Conservation (phyloP, 164 flowering plant species). For the Macadamia tetraphylla region DNA sequence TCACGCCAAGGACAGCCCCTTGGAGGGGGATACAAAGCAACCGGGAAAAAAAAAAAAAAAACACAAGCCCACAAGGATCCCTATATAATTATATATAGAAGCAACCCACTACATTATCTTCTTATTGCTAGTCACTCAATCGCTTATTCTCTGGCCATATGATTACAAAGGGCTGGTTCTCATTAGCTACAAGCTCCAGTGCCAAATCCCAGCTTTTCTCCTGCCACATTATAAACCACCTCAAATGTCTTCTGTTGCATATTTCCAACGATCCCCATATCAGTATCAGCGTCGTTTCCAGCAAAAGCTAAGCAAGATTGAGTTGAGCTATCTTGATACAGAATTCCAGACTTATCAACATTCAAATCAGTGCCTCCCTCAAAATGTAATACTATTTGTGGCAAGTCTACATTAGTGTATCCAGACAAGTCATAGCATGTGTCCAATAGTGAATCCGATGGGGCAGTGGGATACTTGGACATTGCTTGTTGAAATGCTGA, state of each 20-base stretch:
- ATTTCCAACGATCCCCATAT: constrained; percentile 33
- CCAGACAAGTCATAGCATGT: constrained; percentile 15
- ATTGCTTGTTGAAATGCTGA: constrained; percentile 19
- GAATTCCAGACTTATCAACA: neutral
- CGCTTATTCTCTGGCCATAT: no score
- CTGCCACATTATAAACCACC: no score
- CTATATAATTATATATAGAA: no score
- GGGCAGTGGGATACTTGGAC: constrained; percentile 17
- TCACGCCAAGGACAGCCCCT: no score
- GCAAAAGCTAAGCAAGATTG: constrained; percentile 43
- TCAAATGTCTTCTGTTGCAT: constrained; percentile 29
- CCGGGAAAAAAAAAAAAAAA: no score
- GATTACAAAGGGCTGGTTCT: no score
- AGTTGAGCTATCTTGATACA: neutral
- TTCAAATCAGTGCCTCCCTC: constrained; percentile 12
- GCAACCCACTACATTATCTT: no score
- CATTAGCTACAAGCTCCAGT: constrained; percentile 16
- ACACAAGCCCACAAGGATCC: no score
- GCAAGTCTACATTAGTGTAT: constrained; percentile 12
- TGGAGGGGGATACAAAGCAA: no score
- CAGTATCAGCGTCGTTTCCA: constrained; percentile 13
- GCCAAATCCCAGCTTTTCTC: constrained; percentile 31
- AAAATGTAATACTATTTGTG: constrained; percentile 29
- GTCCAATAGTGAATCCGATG: constrained; percentile 6
- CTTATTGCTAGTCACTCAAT: no score